A percentile compares a stretch with the other conserved stretches of the same genome.
These are phyloP conservation scores for Penicillium ucsense DNA, from an alignment of 495 filamentous ascomycete genomes.

Conservation along the genomic window DNA sequence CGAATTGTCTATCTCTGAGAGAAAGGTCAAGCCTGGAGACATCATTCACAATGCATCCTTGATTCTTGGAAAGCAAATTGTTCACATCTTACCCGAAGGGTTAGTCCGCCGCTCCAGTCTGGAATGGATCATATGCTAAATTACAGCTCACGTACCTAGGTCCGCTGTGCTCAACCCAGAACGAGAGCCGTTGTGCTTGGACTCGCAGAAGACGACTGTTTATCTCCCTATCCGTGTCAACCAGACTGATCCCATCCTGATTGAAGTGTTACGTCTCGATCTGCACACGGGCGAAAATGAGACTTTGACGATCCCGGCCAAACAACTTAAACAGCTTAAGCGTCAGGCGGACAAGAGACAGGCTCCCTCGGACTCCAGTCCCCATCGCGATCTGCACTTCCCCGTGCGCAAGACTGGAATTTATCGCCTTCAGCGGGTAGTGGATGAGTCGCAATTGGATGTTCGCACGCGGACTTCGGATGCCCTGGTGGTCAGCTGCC, in stretches of 20 bases:
- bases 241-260: slow-evolving; percentile 74
- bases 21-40: slow-evolving; percentile 72
- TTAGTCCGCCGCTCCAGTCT: slow-evolving; percentile 28
- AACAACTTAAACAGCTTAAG: slow-evolving; percentile 58
- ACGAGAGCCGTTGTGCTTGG: slow-evolving; percentile 65
- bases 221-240: slow-evolving; percentile 85
- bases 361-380: slow-evolving; percentile 38
- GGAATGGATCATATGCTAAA: not conserved
- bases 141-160: slow-evolving; percentile 33
- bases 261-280: slow-evolving; percentile 79
- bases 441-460: slow-evolving; percentile 89
- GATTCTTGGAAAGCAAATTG: slow-evolving; percentile 89
- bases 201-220: slow-evolving; percentile 45
- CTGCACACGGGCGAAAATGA: slow-evolving; percentile 70
- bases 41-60: slow-evolving; percentile 85
- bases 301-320: slow-evolving; percentile 59
- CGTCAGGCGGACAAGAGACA: slow-evolving; percentile 46
- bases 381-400: slow-evolving; percentile 50
- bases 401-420: slow-evolving; percentile 71
- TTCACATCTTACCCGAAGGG: slow-evolving; percentile 95
- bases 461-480: slow-evolving; percentile 66
- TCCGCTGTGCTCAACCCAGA: slow-evolving; percentile 83
- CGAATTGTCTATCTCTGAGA: slow-evolving; percentile 82
- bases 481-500: slow-evolving; percentile 75
- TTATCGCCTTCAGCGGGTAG: slow-evolving; percentile 72